phyloP scores from a whole-genome alignment of 2,329 filamentous ascomycete species.

The Neocucurbitaria cava region DNA sequence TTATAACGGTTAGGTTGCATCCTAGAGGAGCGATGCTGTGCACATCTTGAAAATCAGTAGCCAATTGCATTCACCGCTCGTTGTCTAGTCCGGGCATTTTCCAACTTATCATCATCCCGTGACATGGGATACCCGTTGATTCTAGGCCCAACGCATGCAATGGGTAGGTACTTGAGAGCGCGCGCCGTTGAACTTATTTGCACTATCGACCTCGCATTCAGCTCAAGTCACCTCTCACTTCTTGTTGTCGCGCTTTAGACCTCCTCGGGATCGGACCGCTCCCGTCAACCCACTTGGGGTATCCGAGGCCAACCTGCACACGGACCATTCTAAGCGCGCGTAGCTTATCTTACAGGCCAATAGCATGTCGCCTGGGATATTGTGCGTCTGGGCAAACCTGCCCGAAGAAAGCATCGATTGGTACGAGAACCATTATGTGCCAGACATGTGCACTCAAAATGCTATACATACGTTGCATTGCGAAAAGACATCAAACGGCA shows the following conservation, averaged over 20 bases:
- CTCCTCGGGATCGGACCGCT: not conserved
- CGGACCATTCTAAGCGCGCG: not conserved
- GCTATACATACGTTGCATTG: slow-evolving; percentile 17
- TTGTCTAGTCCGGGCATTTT: not conserved
- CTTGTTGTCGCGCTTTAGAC: not conserved
- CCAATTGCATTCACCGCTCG: not conserved
- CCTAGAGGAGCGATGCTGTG: not conserved
- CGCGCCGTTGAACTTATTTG: not conserved
- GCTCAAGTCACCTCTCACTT: not conserved
- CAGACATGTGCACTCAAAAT: slow-evolving; percentile 5
- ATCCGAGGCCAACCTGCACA: not conserved
- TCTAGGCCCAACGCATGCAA: not conserved
- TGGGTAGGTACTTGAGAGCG: too few species aligned
- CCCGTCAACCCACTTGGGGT: not conserved
- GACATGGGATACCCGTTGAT: not conserved
- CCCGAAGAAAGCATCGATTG: slow-evolving; percentile 14
- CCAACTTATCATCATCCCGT: not conserved
- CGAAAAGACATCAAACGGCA: slow-evolving; percentile 18
- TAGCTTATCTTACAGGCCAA: not conserved
- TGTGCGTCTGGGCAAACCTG: slow-evolving; percentile 27
- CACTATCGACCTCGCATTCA: not conserved
- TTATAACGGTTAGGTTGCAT: not conserved
- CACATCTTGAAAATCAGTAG: not conserved
- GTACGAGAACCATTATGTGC: slow-evolving; percentile 25
- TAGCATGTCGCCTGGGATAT: slow-evolving; percentile 25